Evolutionary conservation across 2,329 filamentous ascomycete genomes (phyloP), one percentile per base, ranked within the genome.

Genomic region (Trichoderma sp.): DNA sequence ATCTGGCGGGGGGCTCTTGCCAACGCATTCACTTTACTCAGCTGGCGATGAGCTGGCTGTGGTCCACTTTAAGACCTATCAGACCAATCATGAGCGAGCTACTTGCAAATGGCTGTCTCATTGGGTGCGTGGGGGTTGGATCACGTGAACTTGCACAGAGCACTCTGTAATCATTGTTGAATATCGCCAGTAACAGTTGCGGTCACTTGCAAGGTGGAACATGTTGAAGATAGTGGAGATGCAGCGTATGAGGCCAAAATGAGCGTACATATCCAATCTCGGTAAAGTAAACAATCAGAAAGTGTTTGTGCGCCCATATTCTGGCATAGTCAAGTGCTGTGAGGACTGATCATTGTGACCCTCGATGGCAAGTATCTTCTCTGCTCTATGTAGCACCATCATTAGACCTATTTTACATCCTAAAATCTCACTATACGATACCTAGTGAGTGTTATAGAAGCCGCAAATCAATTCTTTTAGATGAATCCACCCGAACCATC

Each of bases 31-130:
- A n/a, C 53, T 64, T 47, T 36, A 43, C 39, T 53, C 30, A 56
- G 63, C 53, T 71, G 63, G 63, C 53, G 62, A 71, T 70, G 68
- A 62, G 58, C 14, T 70, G 68, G 62, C 28, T 47, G n/a, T 1
- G 68, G 8, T 5, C 68, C 60, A 57, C 32, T 70, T 64, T 26
- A 14, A 30, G 6, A 7, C 26, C 1, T 12, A 62, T 53, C 26
- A 18, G 21, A 2, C 66, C 66, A 69, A 61, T 69, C 4, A 34
- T 15, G 14, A 26, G 4, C 18, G 24, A 15, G 18, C 1, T 28
- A 24, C 51, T 21, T 12, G 24, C 3, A 9, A 26, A 4, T 53
- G 14, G 57, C 15, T 24, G 14, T 51, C 28, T 61, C 39, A 53
- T 61, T 36, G 57, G 56, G 18, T 21, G 21, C 26, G 32, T 34